Conservation (phyloP, 176 grass and related monocot genomes). For the Rhynchospora tenuis region DNA sequence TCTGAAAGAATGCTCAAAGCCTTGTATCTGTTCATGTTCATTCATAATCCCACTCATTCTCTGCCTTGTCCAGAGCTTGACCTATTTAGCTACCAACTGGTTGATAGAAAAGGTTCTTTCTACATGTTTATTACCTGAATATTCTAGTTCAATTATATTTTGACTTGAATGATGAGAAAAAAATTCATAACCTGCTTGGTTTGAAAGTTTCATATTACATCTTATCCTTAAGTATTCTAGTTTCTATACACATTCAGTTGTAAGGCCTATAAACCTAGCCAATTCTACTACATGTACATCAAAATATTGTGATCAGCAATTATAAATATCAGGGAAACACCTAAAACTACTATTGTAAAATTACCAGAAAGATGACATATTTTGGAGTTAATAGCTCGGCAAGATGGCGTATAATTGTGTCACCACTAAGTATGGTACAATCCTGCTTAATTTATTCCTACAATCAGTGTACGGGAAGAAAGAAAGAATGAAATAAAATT, state of each 20-base stretch:
- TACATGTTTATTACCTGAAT: background rate
- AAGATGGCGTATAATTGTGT: constrained; percentile 93
- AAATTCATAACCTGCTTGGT: background rate
- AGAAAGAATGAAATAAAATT: constrained; percentile 21
- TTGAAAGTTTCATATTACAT: background rate
- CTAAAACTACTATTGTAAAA: constrained; percentile 12
- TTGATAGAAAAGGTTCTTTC: background rate
- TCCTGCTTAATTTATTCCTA: constrained; percentile 59
- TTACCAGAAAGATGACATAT: constrained; percentile 98
- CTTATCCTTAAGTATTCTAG: no score
- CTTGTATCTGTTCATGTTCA: background rate
- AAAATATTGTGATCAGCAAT: background rate
- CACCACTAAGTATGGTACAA: constrained; percentile 93
- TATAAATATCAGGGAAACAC: background rate
- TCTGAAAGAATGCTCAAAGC: no score
- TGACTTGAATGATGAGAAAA: background rate
- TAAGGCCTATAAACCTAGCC: background rate
- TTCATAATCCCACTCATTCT: background rate
- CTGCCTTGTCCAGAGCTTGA: background rate
- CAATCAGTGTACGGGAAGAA: constrained; percentile 26
- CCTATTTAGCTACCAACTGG: background rate
- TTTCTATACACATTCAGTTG: background rate
- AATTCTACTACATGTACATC: background rate
- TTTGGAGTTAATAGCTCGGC: constrained; percentile 62
- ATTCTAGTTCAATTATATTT: background rate